Base-by-base conservation (phyloP, 2,329 filamentous ascomycete genomes). In the Sporothrix pallida region DNA sequence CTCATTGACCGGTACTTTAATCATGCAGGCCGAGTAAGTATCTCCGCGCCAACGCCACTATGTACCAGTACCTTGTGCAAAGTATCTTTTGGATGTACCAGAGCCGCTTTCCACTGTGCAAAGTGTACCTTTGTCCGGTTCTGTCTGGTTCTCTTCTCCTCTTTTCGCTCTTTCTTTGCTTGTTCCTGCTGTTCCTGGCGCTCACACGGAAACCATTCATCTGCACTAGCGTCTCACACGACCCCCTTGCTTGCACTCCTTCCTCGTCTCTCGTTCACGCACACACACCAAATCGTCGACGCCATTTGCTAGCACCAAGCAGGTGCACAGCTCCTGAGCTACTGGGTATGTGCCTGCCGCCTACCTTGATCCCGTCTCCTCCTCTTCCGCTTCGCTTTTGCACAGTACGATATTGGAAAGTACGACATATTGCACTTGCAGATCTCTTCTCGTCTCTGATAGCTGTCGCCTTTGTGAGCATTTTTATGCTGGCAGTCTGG, bases 21-120 rank as follows among this genome's bases (percentile, higher is more conserved):
- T 78, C 72, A 75, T 78, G 77, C 78, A 78, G 73, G 74, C 63
- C 71, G 70, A 75, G 72, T 71, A 79, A 78, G 79, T 80, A 80
- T 73, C 75, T 74, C 76, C 74, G 73, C 77, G 77, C 77, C 74
- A 77, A 62, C 73, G 67, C 75, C 70, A 72, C 23, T 75, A 75
- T 76, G 79, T 80, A 80, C 78, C 77, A 78, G 79, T 80, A 81
- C 80, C 46, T 80, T 75, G 65, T 72, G 73, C 5, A 10, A 77
- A 42, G 78, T 80, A 79, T 75, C 79, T 78, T 20, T 17, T 54
- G 23, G 2, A 73, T 65, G 73, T 76, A 75, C 67, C 65, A 56
- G 17, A 2, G n/a, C 26, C 60, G 63, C 72, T 8, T 42, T 71
- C 31, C 75, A 58, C 70, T 60, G 31, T 70, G 54, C 46, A 56